Base-by-base conservation (phyloP, 2,329 filamentous ascomycete species). In the Simplicillium aogashimaense region DNA sequence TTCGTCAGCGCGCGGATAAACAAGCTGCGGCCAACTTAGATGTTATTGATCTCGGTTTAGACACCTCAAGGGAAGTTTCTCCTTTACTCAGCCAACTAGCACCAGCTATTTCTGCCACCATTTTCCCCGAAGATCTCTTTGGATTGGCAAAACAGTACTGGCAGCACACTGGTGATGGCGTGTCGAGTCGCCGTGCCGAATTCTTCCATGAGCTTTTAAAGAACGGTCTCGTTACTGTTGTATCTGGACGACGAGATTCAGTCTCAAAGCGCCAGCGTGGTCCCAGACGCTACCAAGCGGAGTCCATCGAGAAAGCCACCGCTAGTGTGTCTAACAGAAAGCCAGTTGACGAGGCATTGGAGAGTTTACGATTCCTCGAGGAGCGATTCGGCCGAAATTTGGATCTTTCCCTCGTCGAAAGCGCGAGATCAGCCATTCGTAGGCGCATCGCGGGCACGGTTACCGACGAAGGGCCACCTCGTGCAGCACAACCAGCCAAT, bases 361-460 rank as follows among this genome's bases (percentile, higher is more conserved):
- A 95, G 59, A 83, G 81, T 45, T 76, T 73, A 3, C 78, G 80
- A 29, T 97, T 95, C 51, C 76, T 98, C 2, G 92, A 98, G 59
- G 88, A 97, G 61, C 78, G 92, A 1, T 98, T 94, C 56, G 92
- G 92, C 12, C 76, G 92, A 35, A 97, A 97, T 50, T 70, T 98
- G 33, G 85, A 89, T 53, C 66, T 88, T 7, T 81, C 80, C 1
- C 75, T 94, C 43, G 83, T 89, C 3, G 72, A 78, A 34, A 83
- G 87, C 47, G 92, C 92, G 33, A 94, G 86, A 56, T 73, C 86
- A 12, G 92, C 90, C 29, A 87, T 97, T 48, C 76, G 81, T 45
- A 78, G 85, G 49, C 81, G 92, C 38, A 97, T 98, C 54, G 86
- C 89, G 10, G 92, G 90, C 12, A 86, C 86, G 2, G 64, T 97